Evolutionary conservation across 192 early-diverging fungal species (phyloP).

Genomic region (Spinellus fusiger): DNA sequence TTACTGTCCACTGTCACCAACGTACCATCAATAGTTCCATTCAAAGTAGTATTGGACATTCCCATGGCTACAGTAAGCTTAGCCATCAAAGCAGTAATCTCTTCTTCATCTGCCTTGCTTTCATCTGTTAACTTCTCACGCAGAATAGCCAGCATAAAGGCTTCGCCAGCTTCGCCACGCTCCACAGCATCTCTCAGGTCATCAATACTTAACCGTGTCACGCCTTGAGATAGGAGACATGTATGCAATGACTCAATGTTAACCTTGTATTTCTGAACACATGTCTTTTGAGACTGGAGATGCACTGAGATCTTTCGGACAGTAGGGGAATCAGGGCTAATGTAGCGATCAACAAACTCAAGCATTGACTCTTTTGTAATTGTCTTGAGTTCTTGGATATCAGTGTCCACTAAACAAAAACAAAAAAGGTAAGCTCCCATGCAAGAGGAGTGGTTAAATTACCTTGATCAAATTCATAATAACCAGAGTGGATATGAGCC

Average conservation of each 20-base stretch:
- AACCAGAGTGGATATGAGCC: conserved; percentile 66
- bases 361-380: conserved; percentile 43
- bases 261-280: conserved; percentile 19
- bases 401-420: conserved; percentile 35
- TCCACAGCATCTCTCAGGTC: conserved; percentile 29
- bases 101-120: conserved; percentile 24
- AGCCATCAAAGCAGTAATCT: conserved; percentile 23
- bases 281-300: conserved; percentile 45
- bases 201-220: conserved; percentile 17
- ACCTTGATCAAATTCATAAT: conserved; percentile 82
- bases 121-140: conserved; percentile 27
- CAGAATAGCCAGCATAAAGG: conserved; percentile 18
- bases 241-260: conserved; percentile 35
- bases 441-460: not conserved
- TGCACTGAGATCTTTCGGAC: conserved; percentile 66
- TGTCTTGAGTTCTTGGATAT: conserved; percentile 51
- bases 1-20: conserved; percentile 27
- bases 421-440: not conserved
- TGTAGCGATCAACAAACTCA: conserved; percentile 53
- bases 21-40: conserved; percentile 20
- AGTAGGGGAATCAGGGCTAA: conserved; percentile 44
- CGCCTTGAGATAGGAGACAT: conserved; percentile 22
- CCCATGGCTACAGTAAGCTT: conserved; percentile 23
- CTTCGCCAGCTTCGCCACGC: conserved; percentile 14
- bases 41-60: conserved; percentile 4